These are phyloP conservation scores for Tremella mesenterica DNA, from an alignment of 768 basidiomycete genomes.

Conservation along the genomic window DNA sequence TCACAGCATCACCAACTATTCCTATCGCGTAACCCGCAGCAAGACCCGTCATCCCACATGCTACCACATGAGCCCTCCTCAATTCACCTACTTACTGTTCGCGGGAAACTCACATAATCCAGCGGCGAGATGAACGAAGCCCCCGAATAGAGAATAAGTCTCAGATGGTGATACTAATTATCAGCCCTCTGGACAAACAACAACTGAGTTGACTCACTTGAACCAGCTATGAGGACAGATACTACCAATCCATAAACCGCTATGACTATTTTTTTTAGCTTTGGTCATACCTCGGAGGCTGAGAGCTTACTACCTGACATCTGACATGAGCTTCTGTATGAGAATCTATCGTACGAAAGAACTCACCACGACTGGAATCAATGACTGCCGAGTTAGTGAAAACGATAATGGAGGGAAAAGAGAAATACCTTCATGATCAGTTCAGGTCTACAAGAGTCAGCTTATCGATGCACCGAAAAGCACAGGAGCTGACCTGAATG, in stretches of 20 bases:
- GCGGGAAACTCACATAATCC: constrained; percentile 50
- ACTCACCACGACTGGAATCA: constrained; percentile 75
- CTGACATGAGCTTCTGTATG: constrained; percentile 8
- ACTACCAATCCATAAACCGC: constrained; percentile 96
- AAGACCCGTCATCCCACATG: constrained; percentile 82
- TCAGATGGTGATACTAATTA: constrained; percentile 54
- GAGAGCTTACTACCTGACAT: constrained; percentile 73
- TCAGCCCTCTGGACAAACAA: constrained; percentile 2
- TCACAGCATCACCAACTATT: constrained; percentile 80
- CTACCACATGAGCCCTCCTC: constrained; percentile 29
- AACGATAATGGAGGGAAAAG: constrained; percentile 20
- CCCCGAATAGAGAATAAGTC: constrained; percentile 72
- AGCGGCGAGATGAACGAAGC: constrained; percentile 85
- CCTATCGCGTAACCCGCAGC: constrained; percentile 95
- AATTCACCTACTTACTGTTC: neutral
- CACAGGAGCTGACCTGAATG: constrained; percentile 53
- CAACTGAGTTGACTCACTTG: constrained; percentile 46
- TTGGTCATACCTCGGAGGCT: neutral
- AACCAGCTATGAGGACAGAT: constrained; percentile 78
- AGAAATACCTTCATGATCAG: constrained; percentile 84
- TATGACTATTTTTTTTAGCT: constrained; percentile 52
- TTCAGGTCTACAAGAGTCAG: constrained; percentile 54
- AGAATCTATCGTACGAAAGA: neutral
- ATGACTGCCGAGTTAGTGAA: constrained; percentile 52
- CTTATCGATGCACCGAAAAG: neutral